Evolutionary conservation across 768 basidiomycete genomes (phyloP).

Genomic region (Psilocybe azurescens): DNA sequence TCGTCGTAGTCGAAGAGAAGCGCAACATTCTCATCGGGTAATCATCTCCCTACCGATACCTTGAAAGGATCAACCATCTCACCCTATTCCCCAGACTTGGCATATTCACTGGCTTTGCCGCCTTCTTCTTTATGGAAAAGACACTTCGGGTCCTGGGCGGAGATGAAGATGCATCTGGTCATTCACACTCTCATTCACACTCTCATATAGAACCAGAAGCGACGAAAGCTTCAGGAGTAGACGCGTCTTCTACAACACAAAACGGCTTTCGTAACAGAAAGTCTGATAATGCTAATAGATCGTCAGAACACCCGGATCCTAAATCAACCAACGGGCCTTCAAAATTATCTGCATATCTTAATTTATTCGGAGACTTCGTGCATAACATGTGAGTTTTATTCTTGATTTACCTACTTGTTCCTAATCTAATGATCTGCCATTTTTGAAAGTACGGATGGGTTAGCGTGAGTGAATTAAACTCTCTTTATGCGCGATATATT

Average conservation of each 20-base stretch:
- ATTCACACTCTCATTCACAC: constrained; percentile 63
- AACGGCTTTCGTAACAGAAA: constrained; percentile 59
- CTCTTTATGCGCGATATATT: constrained; percentile 16
- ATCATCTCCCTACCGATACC: constrained; percentile 21
- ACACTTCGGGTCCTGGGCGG: constrained; percentile 80
- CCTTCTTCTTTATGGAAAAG: constrained; percentile 96
- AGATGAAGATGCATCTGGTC: constrained; percentile 60
- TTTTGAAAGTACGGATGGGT: constrained; percentile 79
- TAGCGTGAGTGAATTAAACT: constrained; percentile 67
- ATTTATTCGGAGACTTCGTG: constrained; percentile 92
- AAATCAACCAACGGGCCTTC: constrained; percentile 59
- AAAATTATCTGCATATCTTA: constrained; percentile 89
- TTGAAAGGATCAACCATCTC: constrained; percentile 1
- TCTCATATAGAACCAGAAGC: constrained; percentile 35
- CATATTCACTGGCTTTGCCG: constrained; percentile 85
- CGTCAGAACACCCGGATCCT: constrained; percentile 27
- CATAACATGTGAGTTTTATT: constrained; percentile 79
- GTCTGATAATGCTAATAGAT: constrained; percentile 26
- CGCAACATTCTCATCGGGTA: constrained; percentile 91
- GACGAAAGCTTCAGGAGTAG: constrained; percentile 53
- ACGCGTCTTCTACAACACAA: constrained; percentile 36
- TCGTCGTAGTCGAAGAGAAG: constrained; percentile 89
- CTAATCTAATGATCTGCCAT: constrained; percentile 19
- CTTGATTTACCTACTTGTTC: constrained; percentile 14
- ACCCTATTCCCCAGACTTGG: constrained; percentile 54